phyloP scores from a whole-genome alignment of 176 grass and related monocot genomes.

The Musa acuminata region DNA sequence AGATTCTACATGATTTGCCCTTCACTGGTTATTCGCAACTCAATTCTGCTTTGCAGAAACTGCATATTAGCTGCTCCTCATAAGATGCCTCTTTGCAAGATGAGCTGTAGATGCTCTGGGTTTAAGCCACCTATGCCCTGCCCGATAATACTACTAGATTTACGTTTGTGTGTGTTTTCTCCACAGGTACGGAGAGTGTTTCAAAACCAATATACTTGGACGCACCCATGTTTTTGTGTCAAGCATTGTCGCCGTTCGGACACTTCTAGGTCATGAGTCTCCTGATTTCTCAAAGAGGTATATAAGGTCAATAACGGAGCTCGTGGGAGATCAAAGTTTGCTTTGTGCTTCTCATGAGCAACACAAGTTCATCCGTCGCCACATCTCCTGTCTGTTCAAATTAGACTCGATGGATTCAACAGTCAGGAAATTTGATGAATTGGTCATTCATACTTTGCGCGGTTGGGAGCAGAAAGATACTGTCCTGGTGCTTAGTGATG shows the following conservation, averaged over 20 bases:
- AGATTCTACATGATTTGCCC: too few species aligned
- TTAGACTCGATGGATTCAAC: slow-evolving; percentile 30
- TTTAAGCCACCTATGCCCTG: too few species aligned
- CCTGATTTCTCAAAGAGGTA: slow-evolving; percentile 72
- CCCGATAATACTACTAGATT: too few species aligned
- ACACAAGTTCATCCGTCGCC: slow-evolving; percentile 42
- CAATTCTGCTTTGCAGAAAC: too few species aligned
- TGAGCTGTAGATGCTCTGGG: too few species aligned
- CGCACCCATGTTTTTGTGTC: slow-evolving; percentile 69
- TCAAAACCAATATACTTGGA: slow-evolving; percentile 59
- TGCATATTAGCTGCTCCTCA: too few species aligned
- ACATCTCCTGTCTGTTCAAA: slow-evolving; percentile 49
- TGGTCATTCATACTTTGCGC: slow-evolving; percentile 9
- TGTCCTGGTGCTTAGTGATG: slow-evolving; percentile 48
- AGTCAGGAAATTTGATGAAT: slow-evolving; percentile 32
- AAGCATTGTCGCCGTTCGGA: slow-evolving; percentile 17
- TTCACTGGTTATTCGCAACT: not conserved
- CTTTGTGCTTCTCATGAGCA: slow-evolving; percentile 51
- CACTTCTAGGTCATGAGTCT: slow-evolving; percentile 40
- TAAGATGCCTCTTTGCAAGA: too few species aligned
- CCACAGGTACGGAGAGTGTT: slow-evolving; percentile 47
- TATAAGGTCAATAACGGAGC: slow-evolving; percentile 54
- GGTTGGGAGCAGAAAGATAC: not conserved
- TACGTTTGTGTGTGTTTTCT: not conserved
- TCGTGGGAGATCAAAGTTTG: slow-evolving; percentile 69